Evolutionary conservation across 495 filamentous ascomycete genomes (phyloP).

Genomic region (Penicillium riverlandense): DNA sequence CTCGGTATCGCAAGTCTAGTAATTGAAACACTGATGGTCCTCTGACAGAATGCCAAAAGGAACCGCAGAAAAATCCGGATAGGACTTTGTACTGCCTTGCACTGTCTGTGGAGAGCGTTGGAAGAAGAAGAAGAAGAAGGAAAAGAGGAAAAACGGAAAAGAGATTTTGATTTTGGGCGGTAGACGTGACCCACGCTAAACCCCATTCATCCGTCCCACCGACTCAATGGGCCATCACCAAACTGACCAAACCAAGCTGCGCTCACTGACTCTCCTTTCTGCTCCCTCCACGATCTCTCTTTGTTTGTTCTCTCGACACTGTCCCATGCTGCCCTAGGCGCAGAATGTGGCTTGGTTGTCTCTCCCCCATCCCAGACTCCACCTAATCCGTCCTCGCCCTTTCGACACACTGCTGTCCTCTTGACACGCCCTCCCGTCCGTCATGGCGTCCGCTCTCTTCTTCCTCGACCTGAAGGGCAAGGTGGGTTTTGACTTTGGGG

Average conservation of each 20-base stretch:
- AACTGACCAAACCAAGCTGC: neutral
- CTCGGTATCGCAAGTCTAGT: slow-evolving; percentile 75
- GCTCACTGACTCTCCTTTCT: neutral
- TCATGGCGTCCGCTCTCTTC: slow-evolving; percentile 96
- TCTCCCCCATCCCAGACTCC: slow-evolving; percentile 4
- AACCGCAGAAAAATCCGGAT: slow-evolving; percentile 36
- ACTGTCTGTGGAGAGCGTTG: slow-evolving; percentile 86
- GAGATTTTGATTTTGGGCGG: slow-evolving; percentile 20
- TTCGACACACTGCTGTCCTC: slow-evolving; percentile 7
- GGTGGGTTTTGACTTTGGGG: slow-evolving; percentile 40
- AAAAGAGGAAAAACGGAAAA: slow-evolving; percentile 24
- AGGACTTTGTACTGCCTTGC: slow-evolving; percentile 58
- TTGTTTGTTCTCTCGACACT: neutral
- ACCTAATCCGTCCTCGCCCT: slow-evolving; percentile 5
- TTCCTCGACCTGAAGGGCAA: slow-evolving; percentile 99
- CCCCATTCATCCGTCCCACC: slow-evolving; percentile 7
- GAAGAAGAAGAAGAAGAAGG: slow-evolving; percentile 35
- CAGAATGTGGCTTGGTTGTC: slow-evolving; percentile 10
- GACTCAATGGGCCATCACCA: neutral
- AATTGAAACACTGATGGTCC: slow-evolving; percentile 48
- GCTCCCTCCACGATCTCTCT: slow-evolving; percentile 4
- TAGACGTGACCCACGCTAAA: slow-evolving; percentile 18
- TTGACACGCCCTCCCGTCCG: slow-evolving; percentile 19
- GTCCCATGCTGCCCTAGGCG: slow-evolving; percentile 7
- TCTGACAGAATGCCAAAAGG: slow-evolving; percentile 63